phyloP scores from a whole-genome alignment of 495 filamentous ascomycete genomes.

The Podospora comata region DNA sequence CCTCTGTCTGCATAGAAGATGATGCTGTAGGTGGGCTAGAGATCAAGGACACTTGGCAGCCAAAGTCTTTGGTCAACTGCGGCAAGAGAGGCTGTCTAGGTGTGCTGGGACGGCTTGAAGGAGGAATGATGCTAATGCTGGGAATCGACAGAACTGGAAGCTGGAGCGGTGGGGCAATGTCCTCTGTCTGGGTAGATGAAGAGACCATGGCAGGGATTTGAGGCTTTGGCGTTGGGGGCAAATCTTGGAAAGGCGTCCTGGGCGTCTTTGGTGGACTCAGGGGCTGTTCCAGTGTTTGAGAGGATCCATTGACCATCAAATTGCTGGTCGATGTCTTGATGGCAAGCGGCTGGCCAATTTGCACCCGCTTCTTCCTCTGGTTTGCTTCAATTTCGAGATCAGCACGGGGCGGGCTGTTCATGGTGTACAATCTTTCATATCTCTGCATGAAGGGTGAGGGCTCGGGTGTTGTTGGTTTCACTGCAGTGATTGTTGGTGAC shows the following conservation, averaged over 20 bases:
- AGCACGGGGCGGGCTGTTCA: conserved; percentile 42
- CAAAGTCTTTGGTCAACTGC: conserved; percentile 53
- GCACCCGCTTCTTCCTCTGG: conserved; percentile 63
- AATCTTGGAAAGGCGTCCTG: conserved; percentile 44
- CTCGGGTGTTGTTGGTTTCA: conserved; percentile 43
- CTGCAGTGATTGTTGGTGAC: conserved; percentile 56
- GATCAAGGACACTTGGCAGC: conserved; percentile 51
- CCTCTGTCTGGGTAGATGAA: conserved; percentile 72
- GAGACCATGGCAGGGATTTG: conserved; percentile 37
- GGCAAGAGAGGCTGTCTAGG: conserved; percentile 53
- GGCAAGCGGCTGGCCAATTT: conserved; percentile 40
- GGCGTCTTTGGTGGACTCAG: conserved; percentile 68
- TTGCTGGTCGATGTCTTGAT: conserved; percentile 36
- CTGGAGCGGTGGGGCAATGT: conserved; percentile 30
- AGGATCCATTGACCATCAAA: conserved; percentile 66
- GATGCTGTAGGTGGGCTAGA: conserved; percentile 54
- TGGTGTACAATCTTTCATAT: conserved; percentile 35
- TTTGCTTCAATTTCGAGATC: conserved; percentile 66
- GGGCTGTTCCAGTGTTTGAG: conserved; percentile 67
- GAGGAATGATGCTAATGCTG: conserved; percentile 60
- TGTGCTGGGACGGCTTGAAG: conserved; percentile 50
- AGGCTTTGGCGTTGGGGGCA: conserved; percentile 27
- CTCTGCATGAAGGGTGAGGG: conserved; percentile 27
- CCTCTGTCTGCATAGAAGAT: conserved; percentile 81
- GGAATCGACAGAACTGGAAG: conserved; percentile 49